Conservation (phyloP, 2,329 filamentous ascomycete species). For the Fusarium lyarnte region DNA sequence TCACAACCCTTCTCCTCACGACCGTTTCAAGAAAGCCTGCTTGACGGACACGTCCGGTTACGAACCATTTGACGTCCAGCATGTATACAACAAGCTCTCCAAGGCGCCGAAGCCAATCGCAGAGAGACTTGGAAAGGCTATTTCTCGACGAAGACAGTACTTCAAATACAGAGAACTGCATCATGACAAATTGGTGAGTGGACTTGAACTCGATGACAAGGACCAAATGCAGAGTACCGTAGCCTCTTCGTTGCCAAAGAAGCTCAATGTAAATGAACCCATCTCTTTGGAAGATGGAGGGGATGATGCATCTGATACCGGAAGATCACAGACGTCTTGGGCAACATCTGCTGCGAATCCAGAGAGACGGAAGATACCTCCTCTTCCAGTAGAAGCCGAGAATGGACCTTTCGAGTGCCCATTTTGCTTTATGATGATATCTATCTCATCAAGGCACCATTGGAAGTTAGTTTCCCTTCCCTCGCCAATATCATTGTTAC, state of each 20-base stretch:
- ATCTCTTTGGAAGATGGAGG: rapidly evolving
- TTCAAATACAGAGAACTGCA: slow-evolving; percentile 19
- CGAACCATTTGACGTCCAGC: slow-evolving; percentile 3
- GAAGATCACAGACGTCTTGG: neutral
- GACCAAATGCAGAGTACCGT: neutral
- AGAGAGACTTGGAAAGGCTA: neutral
- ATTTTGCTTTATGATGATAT: neutral
- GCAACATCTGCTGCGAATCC: neutral
- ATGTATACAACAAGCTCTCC: neutral
- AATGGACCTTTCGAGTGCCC: slow-evolving; percentile 7
- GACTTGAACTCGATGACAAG: rapidly evolving
- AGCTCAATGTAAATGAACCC: rapidly evolving
- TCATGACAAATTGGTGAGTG: neutral
- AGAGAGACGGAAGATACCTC: rapidly evolving
- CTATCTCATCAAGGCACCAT: rapidly evolving
- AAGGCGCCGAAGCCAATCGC: rapidly evolving
- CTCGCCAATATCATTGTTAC: rapidly evolving
- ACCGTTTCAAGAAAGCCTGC: neutral
- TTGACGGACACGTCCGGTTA: neutral
- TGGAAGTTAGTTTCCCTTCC: neutral
- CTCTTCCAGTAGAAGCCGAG: neutral
- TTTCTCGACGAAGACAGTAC: neutral
- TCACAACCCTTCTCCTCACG: slow-evolving; percentile 14
- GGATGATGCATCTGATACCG: neutral
- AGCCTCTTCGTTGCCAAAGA: neutral